These are phyloP conservation scores for Ajuga reptans DNA, from an alignment of 305 asterid genomes.

Conservation along the genomic window DNA sequence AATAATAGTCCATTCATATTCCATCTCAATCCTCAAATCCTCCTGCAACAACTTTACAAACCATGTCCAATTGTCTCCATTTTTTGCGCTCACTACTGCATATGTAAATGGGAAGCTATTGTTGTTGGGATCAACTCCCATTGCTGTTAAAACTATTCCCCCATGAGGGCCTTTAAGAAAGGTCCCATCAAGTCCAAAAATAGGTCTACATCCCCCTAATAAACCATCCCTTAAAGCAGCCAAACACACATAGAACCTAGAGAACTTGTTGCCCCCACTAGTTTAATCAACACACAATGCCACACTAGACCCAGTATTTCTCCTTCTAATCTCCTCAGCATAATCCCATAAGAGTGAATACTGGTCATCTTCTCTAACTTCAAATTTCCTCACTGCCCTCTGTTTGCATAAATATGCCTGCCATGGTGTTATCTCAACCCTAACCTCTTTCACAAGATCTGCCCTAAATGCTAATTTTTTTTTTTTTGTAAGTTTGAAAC, in stretches of 20 bases:
- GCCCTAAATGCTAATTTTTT: too few species aligned
- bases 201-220: neutral
- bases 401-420: too few species aligned
- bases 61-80: neutral
- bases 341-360: too few species aligned
- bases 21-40: neutral
- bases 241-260: neutral
- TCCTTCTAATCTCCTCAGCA: too few species aligned
- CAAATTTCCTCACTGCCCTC: neutral
- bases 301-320: neutral
- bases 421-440: too few species aligned
- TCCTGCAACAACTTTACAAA: neutral
- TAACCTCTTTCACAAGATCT: too few species aligned
- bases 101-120: too few species aligned
- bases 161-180: too few species aligned
- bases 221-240: neutral
- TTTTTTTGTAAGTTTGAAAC: too few species aligned
- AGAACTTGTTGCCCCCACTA: neutral
- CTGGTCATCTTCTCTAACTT: neutral
- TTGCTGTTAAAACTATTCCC: neutral
- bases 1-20: neutral
- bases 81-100: neutral
- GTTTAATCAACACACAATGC: neutral
- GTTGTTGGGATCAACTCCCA: too few species aligned
- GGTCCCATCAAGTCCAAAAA: neutral